These are phyloP conservation scores for Neurospora africana DNA, from an alignment of 495 filamentous ascomycete genomes.

Conservation along the genomic window DNA sequence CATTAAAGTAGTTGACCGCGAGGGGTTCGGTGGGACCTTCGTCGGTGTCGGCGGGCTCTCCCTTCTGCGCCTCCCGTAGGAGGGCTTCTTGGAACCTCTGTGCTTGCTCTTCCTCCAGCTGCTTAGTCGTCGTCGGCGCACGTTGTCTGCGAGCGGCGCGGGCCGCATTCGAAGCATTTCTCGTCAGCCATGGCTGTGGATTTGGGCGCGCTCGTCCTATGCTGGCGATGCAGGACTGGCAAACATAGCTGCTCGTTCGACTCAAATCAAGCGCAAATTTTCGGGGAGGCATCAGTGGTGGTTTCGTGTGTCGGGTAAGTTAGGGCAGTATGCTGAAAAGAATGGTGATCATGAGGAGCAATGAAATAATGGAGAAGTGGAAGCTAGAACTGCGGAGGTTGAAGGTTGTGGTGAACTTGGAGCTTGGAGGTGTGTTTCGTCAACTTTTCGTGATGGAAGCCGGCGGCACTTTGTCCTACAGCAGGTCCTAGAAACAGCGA, in stretches of 20 bases:
- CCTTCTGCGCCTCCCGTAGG: background rate
- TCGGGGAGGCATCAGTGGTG: slow-evolving; percentile 20
- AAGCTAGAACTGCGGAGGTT: background rate
- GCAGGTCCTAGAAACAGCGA: background rate
- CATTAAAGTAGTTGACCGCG: slow-evolving; percentile 30
- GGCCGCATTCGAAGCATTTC: slow-evolving; percentile 10
- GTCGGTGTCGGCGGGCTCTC: background rate
- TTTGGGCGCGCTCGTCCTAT: slow-evolving; percentile 9
- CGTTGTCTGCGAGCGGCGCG: background rate
- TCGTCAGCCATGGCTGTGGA: slow-evolving; percentile 13
- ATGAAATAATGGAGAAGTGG: background rate
- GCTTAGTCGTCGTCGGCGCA: background rate
- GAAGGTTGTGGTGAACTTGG: background rate
- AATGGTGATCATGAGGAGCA: background rate
- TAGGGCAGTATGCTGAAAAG: background rate
- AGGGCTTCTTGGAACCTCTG: background rate
- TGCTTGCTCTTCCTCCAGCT: background rate
- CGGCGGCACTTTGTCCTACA: background rate
- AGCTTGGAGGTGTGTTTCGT: background rate
- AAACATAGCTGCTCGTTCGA: slow-evolving; percentile 23
- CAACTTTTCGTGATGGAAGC: background rate
- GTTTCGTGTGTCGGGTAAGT: background rate
- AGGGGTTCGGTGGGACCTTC: slow-evolving; percentile 3
- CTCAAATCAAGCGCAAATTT: slow-evolving; percentile 15
- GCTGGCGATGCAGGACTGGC: slow-evolving; percentile 22